Evolutionary conservation across 345 rosid genomes (phyloP).

Genomic region (Limnanthes douglasii): DNA sequence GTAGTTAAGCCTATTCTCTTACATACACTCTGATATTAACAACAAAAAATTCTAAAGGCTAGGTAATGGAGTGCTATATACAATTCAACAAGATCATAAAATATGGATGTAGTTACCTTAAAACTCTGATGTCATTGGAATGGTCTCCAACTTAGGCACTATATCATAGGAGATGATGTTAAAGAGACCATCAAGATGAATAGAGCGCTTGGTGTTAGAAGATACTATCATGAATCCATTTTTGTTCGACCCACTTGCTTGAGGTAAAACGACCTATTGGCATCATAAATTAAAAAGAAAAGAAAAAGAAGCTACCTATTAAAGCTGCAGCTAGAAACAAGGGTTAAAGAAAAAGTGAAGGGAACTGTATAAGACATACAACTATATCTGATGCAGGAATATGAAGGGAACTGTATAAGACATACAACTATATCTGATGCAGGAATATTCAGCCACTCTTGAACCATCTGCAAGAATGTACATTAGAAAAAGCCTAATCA

Average conservation of each 20-base stretch:
- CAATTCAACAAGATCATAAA: neutral
- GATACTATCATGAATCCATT: conserved; percentile 54
- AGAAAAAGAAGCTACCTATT: too few relatives aligned
- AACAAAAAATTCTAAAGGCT: too few relatives aligned
- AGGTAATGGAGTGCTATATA: too few relatives aligned
- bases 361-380: neutral
- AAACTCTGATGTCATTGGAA: conserved; percentile 44
- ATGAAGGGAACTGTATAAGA: too few relatives aligned
- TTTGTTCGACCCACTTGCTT: conserved; percentile 72
- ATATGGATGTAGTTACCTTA: conserved; percentile 29
- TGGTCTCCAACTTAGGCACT: conserved; percentile 57
- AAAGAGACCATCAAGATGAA: conserved; percentile 82
- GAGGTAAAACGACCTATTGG: conserved; percentile 82
- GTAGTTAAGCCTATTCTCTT: too few relatives aligned
- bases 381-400: conserved; percentile 7
- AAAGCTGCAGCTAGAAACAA: conserved; percentile 10
- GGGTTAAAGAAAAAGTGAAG: neutral
- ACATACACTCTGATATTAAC: too few relatives aligned
- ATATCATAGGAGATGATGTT: conserved; percentile 78
- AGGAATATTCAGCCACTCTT: conserved; percentile 82
- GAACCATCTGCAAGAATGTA: conserved; percentile 59
- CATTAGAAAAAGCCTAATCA: conserved; percentile 7
- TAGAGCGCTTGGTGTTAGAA: conserved; percentile 36
- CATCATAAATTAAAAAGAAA: too few relatives aligned
- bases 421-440: conserved; percentile 91